phyloP scores from a whole-genome alignment of 169 alveolate genomes.

The Cryptosporidium ryanae region DNA sequence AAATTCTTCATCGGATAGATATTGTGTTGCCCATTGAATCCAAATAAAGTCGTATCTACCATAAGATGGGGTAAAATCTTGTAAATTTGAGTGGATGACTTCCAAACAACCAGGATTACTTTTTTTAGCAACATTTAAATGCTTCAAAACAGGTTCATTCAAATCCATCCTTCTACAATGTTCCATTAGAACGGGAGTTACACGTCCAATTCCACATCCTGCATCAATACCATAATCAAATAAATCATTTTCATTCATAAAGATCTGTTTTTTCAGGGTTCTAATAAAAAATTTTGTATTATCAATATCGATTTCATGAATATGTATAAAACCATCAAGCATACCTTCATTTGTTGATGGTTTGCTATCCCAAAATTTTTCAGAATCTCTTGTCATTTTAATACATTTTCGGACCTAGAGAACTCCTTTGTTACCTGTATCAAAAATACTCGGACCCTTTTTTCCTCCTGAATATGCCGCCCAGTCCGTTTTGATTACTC shows the following conservation, averaged over 20 bases:
- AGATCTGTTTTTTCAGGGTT: constrained; percentile 17
- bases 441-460: background rate
- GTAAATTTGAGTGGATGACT: constrained; percentile 17
- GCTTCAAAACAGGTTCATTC: constrained; percentile 29
- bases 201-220: constrained; percentile 75
- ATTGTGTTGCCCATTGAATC: constrained; percentile 67
- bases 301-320: constrained; percentile 58
- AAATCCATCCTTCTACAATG: constrained; percentile 53
- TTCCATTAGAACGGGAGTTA: constrained; percentile 37
- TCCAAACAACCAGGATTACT: constrained; percentile 11
- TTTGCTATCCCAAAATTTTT: constrained; percentile 36
- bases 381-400: background rate
- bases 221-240: constrained; percentile 70
- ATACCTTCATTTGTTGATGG: constrained; percentile 66
- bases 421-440: background rate
- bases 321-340: constrained; percentile 66
- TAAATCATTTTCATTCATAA: background rate
- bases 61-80: constrained; percentile 25
- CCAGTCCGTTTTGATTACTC: constrained; percentile 25
- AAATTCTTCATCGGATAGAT: constrained; percentile 59
- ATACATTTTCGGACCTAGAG: background rate
- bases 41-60: constrained; percentile 68
- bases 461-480: constrained; percentile 21
- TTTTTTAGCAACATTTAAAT: constrained; percentile 34
- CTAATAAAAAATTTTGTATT: constrained; percentile 25